These are phyloP conservation scores for Leccinum longicurvipes DNA, from an alignment of 768 basidiomycete species.

Conservation along the genomic window DNA sequence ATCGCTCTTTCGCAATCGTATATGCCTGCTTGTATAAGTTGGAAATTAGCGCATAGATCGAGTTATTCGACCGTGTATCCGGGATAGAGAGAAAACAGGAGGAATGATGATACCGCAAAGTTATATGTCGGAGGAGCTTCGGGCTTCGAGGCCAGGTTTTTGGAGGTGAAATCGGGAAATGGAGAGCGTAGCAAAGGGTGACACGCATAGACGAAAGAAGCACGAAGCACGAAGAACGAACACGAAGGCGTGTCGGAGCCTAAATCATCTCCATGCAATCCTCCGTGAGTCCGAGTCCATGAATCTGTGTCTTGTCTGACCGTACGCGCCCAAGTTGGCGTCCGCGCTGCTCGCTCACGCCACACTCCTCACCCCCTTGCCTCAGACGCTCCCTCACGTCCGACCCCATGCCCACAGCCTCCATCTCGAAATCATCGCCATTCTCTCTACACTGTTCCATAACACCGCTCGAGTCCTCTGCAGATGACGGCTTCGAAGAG, in stretches of 20 bases:
- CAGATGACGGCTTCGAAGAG: constrained; percentile 12
- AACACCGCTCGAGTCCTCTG: neutral
- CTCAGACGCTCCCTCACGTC: constrained; percentile 5
- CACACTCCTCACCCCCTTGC: neutral
- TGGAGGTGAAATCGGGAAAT: neutral
- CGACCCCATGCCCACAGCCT: constrained; percentile 1
- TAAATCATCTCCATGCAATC: constrained; percentile 19
- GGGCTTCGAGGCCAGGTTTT: neutral
- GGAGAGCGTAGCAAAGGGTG: neutral
- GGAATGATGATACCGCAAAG: neutral
- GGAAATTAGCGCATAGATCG: neutral
- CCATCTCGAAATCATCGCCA: constrained; percentile 21
- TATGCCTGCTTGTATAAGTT: neutral
- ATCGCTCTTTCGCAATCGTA: neutral
- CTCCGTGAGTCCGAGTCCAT: constrained; percentile 5
- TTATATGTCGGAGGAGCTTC: neutral
- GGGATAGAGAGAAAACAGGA: neutral
- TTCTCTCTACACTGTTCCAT: neutral
- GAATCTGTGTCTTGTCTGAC: constrained; percentile 11
- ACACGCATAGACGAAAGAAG: constrained; percentile 1
- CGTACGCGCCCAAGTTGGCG: constrained; percentile 18
- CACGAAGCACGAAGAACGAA: neutral
- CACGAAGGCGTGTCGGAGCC: neutral
- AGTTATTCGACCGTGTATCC: neutral
- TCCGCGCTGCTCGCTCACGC: constrained; percentile 11